Evolutionary conservation across 148 eudicot genomes (phyloP).

Genomic region (Vaccinium vitisidaea): DNA sequence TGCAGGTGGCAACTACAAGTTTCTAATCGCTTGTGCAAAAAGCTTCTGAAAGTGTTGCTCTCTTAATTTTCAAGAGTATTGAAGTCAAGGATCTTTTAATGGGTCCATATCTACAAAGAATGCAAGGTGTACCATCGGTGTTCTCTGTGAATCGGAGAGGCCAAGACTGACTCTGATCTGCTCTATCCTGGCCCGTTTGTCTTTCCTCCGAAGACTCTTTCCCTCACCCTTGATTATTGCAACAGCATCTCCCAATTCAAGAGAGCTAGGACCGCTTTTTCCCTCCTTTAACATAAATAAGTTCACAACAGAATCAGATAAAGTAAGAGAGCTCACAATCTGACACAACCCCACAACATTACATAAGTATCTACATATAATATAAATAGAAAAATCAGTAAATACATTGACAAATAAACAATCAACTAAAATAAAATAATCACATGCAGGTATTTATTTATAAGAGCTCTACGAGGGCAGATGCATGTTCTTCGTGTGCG

Average conservation of each 20-base stretch:
- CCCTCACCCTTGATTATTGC: slow-evolving; percentile 80
- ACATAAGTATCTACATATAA: background rate
- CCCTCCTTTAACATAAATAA: slow-evolving; percentile 40
- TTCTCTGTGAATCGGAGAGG: slow-evolving; percentile 92
- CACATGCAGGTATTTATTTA: background rate
- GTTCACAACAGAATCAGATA: slow-evolving; percentile 15
- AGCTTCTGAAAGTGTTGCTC: background rate
- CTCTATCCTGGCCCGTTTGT: slow-evolving; percentile 86
- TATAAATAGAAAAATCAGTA: background rate
- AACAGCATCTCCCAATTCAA: slow-evolving; percentile 76
- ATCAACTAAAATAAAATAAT: background rate
- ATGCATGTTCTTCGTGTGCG: background rate
- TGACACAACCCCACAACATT: background rate
- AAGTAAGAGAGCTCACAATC: slow-evolving; percentile 2
- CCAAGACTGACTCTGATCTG: slow-evolving; percentile 98
- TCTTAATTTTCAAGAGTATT: background rate
- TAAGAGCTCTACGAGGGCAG: background rate
- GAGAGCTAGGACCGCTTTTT: slow-evolving; percentile 35
- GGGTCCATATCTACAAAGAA: background rate
- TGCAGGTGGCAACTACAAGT: background rate
- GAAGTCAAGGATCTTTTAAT: background rate
- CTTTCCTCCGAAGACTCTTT: slow-evolving; percentile 82
- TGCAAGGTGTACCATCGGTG: slow-evolving; percentile 61
- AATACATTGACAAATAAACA: background rate
- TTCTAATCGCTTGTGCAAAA: background rate